Evolutionary conservation across 345 rosid species (phyloP), one percentile per base, ranked within the genome.

Genomic region (Sisymbrium altissimum): DNA sequence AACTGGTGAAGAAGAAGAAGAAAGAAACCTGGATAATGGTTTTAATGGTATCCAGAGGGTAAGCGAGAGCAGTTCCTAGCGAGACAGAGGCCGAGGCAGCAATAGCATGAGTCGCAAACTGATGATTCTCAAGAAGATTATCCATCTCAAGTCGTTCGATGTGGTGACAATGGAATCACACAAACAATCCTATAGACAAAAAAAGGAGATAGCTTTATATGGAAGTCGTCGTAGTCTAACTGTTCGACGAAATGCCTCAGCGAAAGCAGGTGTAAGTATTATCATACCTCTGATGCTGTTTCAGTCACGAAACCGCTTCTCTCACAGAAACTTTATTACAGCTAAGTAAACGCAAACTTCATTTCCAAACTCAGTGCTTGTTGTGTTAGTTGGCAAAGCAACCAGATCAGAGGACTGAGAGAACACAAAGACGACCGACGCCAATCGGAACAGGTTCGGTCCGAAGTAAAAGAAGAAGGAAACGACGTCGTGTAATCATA

Each of bases 11-110:
- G 21, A 54, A 32, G 49, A 64, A 25, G 6, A 62, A 52, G 76
- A 8, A 45, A 49, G 59, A 56, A 72, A 91, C 97, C 97, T 95
- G 99, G 30, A 85, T 71, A 53, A 95, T 83, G 53, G 90, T 81
- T 84, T 95, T 95, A 72, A 88, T 52, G 9, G 97, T 88, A 73
- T 95, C 99, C 7, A 95, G 86, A 33, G 99, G 97, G 64, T 88
- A 88, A 66, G 97, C 82, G 43, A 87, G 60, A 44, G 87, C 84
- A 21, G 97, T 84, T 80, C 84, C 96, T 4, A 90, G 35, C 15
- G 91, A 76, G n/a, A 84, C 89, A 12, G 97, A 88, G 21, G 87
- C 87, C 0, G 86, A 80, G 11, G 92, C 97, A 4, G 97, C 95
- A 36, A 87, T 66, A 0, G 91, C 96, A 72, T 92, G 99, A 13